phyloP scores from a whole-genome alignment of 306 rosid genomes.

The Herpetospermum pedunculosum region DNA sequence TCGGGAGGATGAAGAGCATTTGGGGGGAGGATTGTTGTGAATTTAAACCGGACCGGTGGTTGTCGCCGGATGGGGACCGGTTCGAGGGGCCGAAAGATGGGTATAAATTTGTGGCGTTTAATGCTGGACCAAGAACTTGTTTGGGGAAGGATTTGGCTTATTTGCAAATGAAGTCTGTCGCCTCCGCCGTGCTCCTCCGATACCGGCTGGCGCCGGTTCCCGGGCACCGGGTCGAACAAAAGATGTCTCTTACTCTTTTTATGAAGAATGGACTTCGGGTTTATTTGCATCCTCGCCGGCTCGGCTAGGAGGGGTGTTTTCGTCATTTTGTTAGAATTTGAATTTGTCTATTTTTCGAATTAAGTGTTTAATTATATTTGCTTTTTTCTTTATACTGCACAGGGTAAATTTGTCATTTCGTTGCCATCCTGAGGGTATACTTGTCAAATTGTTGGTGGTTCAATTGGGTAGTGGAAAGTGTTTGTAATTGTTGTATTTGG shows the following conservation, averaged over 20 bases:
- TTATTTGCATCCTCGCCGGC: conserved; percentile 53
- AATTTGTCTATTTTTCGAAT: neutral
- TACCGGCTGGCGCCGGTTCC: conserved; percentile 69
- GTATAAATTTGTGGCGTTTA: conserved; percentile 72
- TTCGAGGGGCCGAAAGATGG: conserved; percentile 73
- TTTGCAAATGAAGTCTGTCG: conserved; percentile 90
- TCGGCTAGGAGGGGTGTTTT: conserved; percentile 20
- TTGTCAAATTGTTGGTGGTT: conserved; percentile 7
- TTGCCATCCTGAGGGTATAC: neutral
- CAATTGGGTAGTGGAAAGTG: neutral
- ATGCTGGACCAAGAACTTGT: conserved; percentile 92
- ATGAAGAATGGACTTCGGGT: conserved; percentile 81
- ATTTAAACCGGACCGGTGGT: conserved; percentile 87
- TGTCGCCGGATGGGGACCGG: conserved; percentile 46
- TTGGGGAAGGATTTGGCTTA: conserved; percentile 93
- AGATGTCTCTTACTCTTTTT: conserved; percentile 81
- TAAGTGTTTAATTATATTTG: neutral
- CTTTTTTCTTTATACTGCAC: neutral
- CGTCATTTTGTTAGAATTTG: neutral
- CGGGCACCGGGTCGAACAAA: conserved; percentile 73
- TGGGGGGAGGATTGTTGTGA: conserved; percentile 97
- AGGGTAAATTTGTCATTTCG: conserved; percentile 19
- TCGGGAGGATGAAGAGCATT: conserved; percentile 73
- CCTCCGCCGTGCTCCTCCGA: conserved; percentile 67
- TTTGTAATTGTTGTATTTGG: neutral